phyloP scores from a whole-genome alignment of 176 grass and related monocot species.

The Hyparrhenia diplandra region DNA sequence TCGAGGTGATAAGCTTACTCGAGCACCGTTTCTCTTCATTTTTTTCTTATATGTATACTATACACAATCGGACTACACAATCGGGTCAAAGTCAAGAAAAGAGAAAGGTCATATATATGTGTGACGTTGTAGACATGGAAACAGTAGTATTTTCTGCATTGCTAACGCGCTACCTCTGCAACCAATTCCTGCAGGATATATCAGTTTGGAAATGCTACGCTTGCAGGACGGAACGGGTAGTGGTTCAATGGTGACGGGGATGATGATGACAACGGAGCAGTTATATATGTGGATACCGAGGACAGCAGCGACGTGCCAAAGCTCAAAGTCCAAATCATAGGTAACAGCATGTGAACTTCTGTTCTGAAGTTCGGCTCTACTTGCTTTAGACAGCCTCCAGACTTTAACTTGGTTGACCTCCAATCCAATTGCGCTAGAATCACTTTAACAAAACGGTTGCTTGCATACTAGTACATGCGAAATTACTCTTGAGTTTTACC shows the following conservation, averaged over 20 bases:
- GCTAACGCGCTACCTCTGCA: neutral
- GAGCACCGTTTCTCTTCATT: neutral
- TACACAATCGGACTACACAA: neutral
- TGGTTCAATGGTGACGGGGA: constrained; percentile 5
- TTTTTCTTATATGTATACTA: neutral
- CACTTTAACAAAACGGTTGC: neutral
- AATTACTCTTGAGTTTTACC: neutral
- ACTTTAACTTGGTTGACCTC: neutral
- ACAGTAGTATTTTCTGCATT: neutral
- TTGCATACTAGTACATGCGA: neutral
- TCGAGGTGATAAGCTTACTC: neutral
- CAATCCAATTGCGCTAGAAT: neutral
- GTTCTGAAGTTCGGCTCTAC: neutral
- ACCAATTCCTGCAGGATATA: constrained; percentile 9
- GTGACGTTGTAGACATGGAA: neutral
- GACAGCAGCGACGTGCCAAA: neutral
- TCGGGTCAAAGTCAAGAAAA: neutral
- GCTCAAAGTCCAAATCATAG: neutral
- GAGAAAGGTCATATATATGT: neutral
- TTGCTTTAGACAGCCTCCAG: neutral
- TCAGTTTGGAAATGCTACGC: neutral
- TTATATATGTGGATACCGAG: neutral
- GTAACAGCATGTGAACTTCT: neutral
- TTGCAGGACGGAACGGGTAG: neutral
- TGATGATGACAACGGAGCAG: neutral